Evolutionary conservation across 2,329 filamentous ascomycete genomes (phyloP).

Genomic region (Colletotrichum truncatum): DNA sequence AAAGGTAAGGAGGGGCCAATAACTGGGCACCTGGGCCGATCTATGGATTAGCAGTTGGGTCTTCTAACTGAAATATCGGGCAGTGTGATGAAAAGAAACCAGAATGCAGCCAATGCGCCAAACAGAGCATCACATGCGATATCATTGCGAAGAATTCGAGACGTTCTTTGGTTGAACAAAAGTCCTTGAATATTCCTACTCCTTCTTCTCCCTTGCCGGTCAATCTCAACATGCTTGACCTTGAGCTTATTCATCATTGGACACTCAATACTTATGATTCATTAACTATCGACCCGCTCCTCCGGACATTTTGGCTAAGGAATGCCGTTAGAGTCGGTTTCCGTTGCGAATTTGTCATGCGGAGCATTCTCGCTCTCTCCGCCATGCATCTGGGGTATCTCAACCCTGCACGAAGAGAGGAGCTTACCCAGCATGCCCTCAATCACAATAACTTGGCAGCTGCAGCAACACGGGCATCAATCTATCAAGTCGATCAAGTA

Average conservation of each 20-base stretch:
- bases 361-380: slow-evolving; percentile 56
- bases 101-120: slow-evolving; percentile 48
- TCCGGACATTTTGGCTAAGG: slow-evolving; percentile 56
- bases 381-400: slow-evolving; percentile 55
- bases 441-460: background rate
- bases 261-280: slow-evolving; percentile 57
- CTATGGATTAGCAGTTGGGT: background rate
- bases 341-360: slow-evolving; percentile 55
- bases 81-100: slow-evolving; percentile 50
- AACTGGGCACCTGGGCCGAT: no score
- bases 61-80: background rate
- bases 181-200: background rate
- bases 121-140: slow-evolving; percentile 47
- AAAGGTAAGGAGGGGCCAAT: slow-evolving; percentile 41
- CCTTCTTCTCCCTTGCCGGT: background rate
- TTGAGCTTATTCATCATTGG: slow-evolving; percentile 63
- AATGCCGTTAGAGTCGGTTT: slow-evolving; percentile 56
- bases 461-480: background rate
- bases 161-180: background rate
- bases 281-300: slow-evolving; percentile 47
- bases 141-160: slow-evolving; percentile 31
- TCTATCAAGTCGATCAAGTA: background rate
- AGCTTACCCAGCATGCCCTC: background rate
- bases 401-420: slow-evolving; percentile 16
- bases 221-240: slow-evolving; percentile 49